These are phyloP conservation scores for Diaporthe ampelina DNA, from an alignment of 2,329 filamentous ascomycete species.

Conservation along the genomic window DNA sequence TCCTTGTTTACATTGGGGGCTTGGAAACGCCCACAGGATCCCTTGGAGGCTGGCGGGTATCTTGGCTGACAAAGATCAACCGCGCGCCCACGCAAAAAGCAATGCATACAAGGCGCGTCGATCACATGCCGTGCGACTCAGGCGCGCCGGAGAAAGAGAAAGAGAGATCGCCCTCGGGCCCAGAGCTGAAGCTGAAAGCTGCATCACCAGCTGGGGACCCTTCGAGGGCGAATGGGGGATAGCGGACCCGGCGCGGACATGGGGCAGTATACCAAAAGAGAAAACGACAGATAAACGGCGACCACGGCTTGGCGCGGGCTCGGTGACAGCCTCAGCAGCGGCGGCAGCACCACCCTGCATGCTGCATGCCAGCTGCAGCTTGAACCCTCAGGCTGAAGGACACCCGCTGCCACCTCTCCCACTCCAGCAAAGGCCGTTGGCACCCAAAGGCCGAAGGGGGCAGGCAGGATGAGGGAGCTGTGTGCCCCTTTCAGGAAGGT, in stretches of 20 bases:
- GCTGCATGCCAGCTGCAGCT: conserved; percentile 5
- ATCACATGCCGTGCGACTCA: conserved; percentile 6
- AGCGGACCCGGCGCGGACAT: neutral
- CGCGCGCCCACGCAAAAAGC: neutral
- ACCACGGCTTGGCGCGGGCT: neutral
- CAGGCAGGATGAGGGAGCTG: neutral
- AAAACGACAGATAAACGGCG: neutral
- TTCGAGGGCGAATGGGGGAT: neutral
- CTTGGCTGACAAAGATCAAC: neutral
- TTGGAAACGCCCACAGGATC: neutral
- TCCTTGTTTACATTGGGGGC: neutral
- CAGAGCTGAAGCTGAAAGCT: neutral
- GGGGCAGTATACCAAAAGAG: neutral
- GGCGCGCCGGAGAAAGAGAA: neutral
- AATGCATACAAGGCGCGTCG: neutral
- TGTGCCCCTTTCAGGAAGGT: conserved; percentile 17
- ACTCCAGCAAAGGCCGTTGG: neutral
- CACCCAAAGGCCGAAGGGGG: neutral
- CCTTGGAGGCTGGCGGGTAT: neutral
- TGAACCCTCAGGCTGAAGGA: neutral
- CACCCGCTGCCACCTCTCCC: neutral
- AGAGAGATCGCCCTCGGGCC: neutral
- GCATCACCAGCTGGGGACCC: neutral
- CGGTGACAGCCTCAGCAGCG: neutral
- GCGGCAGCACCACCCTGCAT: conserved; percentile 18